A percentile compares a stretch with the other conserved stretches of the same genome.
phyloP scores from a whole-genome alignment of 495 filamentous ascomycete species.

The Daldinia grandis region DNA sequence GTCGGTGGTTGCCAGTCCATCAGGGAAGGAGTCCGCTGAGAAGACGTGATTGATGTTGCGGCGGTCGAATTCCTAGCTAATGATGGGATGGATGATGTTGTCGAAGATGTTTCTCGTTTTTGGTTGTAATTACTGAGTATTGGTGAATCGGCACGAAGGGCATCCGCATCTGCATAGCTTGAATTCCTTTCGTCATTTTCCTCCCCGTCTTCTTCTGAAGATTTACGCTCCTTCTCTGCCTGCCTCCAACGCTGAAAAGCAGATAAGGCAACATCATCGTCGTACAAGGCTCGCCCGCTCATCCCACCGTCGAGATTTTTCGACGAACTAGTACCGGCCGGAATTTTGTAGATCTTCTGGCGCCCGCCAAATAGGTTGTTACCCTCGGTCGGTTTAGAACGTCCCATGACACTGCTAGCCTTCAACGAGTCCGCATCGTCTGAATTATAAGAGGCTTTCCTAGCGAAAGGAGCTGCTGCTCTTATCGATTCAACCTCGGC shows the following conservation, averaged over 20 bases:
- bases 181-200: conserved; percentile 51
- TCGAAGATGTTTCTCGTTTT: conserved; percentile 86
- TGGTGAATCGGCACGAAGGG: conserved; percentile 65
- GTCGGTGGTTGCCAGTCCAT: conserved; percentile 56
- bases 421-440: conserved; percentile 68
- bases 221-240: conserved; percentile 63
- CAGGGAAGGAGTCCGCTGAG: conserved; percentile 65
- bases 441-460: conserved; percentile 63
- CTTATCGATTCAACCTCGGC: conserved; percentile 85
- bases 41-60: conserved; percentile 92
- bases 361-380: conserved; percentile 95
- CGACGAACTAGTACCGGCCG: conserved; percentile 60
- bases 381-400: conserved; percentile 84
- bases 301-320: conserved; percentile 57
- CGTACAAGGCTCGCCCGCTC: conserved; percentile 79
- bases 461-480: conserved; percentile 62
- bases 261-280: conserved; percentile 82
- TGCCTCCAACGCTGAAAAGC: conserved; percentile 76
- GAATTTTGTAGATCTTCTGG: conserved; percentile 95
- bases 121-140: conserved; percentile 69
- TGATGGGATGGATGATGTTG: conserved; percentile 78
- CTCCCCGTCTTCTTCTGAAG: conserved; percentile 51
- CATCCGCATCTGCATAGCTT: conserved; percentile 47
- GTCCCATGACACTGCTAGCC: conserved; percentile 78
- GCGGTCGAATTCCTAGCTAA: conserved; percentile 82